Evolutionary conservation across 2,329 filamentous ascomycete species (phyloP).

Genomic region (Colletotrichum truncatum): DNA sequence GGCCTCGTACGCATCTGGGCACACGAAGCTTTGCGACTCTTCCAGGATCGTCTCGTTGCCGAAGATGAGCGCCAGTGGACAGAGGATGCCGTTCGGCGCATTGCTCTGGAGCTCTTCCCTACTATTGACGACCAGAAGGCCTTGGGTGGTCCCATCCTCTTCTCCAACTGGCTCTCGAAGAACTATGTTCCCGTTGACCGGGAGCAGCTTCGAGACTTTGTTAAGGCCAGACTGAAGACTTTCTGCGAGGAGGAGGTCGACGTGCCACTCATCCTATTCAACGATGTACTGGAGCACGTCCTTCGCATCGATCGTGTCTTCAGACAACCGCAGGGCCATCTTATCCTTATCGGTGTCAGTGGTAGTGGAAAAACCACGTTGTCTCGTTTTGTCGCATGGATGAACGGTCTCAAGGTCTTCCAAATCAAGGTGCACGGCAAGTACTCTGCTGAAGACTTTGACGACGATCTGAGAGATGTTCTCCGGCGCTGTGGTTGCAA

Average conservation of each 20-base stretch:
- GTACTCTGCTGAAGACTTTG: constrained; percentile 98
- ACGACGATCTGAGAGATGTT: constrained; percentile 95
- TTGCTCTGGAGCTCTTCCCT: constrained; percentile 92
- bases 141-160: constrained; percentile 91
- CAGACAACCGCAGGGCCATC: constrained; percentile 95
- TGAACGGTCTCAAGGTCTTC: constrained; percentile 99
- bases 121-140: constrained; percentile 92
- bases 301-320: constrained; percentile 98
- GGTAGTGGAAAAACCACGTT: constrained; percentile 98
- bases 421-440: constrained; percentile 99
- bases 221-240: constrained; percentile 94
- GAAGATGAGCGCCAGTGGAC: constrained; percentile 98
- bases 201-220: constrained; percentile 94
- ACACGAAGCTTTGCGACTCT: constrained; percentile 93
- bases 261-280: constrained; percentile 98
- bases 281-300: constrained; percentile 98
- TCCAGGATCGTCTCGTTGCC: constrained; percentile 94
- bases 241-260: constrained; percentile 99
- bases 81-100: constrained; percentile 83
- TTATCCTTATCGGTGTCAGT: constrained; percentile 98
- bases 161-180: constrained; percentile 99
- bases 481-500: constrained; percentile 95
- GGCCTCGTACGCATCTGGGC: constrained; percentile 97
- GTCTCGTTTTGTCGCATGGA: constrained; percentile 98
- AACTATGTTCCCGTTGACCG: constrained; percentile 97